phyloP scores from a whole-genome alignment of 495 filamentous ascomycete genomes.

The Daldinia decipiens region DNA sequence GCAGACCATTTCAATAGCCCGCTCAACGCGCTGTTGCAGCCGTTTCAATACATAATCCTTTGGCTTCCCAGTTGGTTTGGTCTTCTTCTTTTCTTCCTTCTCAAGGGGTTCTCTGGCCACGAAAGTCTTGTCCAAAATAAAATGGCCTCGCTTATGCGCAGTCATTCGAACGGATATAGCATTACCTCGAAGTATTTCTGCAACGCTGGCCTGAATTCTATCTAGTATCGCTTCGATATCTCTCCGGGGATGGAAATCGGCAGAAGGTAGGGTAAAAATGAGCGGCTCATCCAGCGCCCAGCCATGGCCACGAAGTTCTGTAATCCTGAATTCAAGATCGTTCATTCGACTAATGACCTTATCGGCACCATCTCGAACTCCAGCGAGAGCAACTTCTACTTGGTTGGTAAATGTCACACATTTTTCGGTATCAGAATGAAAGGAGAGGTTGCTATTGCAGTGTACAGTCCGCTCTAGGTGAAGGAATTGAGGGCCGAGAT shows the following conservation, averaged over 20 bases:
- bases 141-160: conserved; percentile 58
- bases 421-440: conserved; percentile 47
- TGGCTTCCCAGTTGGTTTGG: conserved; percentile 34
- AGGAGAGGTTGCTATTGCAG: conserved; percentile 54
- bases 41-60: conserved; percentile 48
- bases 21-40: conserved; percentile 52
- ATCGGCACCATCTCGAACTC: conserved; percentile 49
- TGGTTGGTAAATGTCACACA: conserved; percentile 52
- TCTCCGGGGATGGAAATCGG: conserved; percentile 49
- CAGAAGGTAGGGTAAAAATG: conserved; percentile 48
- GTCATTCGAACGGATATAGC: conserved; percentile 55
- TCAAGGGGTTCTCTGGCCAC: conserved; percentile 52
- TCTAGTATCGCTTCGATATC: conserved; percentile 56
- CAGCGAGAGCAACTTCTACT: conserved; percentile 44
- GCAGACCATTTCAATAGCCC: conserved; percentile 57
- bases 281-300: conserved; percentile 55
- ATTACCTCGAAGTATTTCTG: conserved; percentile 57
- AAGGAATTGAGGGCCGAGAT: conserved; percentile 52
- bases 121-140: conserved; percentile 58
- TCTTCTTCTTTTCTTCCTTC: conserved; percentile 29
- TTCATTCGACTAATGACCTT: conserved; percentile 48
- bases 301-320: conserved; percentile 53
- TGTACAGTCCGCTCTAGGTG: conserved; percentile 50
- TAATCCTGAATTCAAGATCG: conserved; percentile 56
- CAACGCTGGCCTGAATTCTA: conserved; percentile 57